A percentile compares a stretch with the other conserved stretches of the same genome.
These are phyloP conservation scores for Melampsora americana DNA, from an alignment of 1,284 basidiomycete genomes.

Conservation along the genomic window DNA sequence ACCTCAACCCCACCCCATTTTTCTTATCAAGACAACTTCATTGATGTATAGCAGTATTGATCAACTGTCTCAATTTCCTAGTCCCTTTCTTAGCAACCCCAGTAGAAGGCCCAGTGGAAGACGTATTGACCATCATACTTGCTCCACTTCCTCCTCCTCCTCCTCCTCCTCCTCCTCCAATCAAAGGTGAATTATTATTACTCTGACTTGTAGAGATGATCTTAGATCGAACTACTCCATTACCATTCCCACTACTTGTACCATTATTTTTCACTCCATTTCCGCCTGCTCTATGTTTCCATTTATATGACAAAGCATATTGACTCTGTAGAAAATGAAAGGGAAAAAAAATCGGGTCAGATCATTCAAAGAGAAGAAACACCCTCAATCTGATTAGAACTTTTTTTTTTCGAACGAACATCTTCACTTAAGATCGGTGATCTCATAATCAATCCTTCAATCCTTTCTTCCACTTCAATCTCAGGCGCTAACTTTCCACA, in stretches of 20 bases:
- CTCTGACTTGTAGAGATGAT: not conserved
- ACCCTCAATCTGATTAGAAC: not conserved
- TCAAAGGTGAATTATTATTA: not conserved
- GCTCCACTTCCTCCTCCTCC: not conserved
- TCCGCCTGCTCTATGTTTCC: slow-evolving; percentile 20
- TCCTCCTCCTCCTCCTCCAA: not conserved
- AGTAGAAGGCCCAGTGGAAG: not conserved
- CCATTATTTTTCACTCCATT: not conserved
- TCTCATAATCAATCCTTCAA: slow-evolving; percentile 45
- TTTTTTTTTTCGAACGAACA: not conserved
- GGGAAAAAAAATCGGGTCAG: slow-evolving; percentile 6
- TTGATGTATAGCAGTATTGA: slow-evolving; percentile 32
- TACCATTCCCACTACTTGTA: not conserved
- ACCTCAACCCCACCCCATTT: not conserved
- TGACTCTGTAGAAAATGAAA: not conserved
- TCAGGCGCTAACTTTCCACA: slow-evolving; percentile 47
- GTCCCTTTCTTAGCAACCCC: slow-evolving; percentile 37
- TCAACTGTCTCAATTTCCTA: slow-evolving; percentile 35
- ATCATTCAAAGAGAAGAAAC: too few species aligned
- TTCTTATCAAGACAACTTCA: too few species aligned
- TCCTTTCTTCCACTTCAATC: slow-evolving; percentile 47
- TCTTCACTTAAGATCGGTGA: slow-evolving; percentile 45
- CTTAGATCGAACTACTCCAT: not conserved
- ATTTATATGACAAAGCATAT: slow-evolving; percentile 41
- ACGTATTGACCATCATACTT: too few species aligned